Evolutionary conservation across 2,329 filamentous ascomycete genomes (phyloP).

Genomic region (Sarocladiaceae sp.): DNA sequence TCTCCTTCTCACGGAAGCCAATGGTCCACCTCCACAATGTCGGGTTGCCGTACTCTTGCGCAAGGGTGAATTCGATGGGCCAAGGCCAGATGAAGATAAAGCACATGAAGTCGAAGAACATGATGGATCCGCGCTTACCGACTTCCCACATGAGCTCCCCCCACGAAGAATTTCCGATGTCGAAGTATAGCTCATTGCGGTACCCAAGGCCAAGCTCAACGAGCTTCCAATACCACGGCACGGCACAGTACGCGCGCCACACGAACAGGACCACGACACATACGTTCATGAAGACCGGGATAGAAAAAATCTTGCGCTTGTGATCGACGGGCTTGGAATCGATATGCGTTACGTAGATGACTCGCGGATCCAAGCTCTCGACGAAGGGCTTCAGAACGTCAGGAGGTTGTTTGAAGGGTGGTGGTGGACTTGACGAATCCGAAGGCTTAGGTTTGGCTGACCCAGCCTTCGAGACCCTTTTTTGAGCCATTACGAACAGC

Average conservation of each 20-base stretch:
- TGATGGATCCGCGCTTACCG: conserved; percentile 54
- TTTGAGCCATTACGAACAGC: conserved; percentile 19
- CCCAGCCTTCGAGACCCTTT: conserved; percentile 29
- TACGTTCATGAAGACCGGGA: conserved; percentile 75
- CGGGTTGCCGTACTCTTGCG: conserved; percentile 55
- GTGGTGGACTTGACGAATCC: conserved; percentile 38
- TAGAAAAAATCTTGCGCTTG: conserved; percentile 78
- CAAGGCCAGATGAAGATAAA: conserved; percentile 66
- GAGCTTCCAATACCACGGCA: conserved; percentile 70
- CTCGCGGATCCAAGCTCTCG: conserved; percentile 57
- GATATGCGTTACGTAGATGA: conserved; percentile 82
- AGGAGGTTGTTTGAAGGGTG: conserved; percentile 66
- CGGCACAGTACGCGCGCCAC: conserved; percentile 64
- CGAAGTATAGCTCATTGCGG: conserved; percentile 62
- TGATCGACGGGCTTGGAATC: conserved; percentile 65
- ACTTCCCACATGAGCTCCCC: conserved; percentile 53
- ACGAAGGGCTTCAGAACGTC: conserved; percentile 62
- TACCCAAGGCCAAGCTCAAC: conserved; percentile 61
- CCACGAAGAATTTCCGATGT: conserved; percentile 53
- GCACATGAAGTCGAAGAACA: conserved; percentile 71
- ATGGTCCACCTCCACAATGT: conserved; percentile 67
- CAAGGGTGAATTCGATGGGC: conserved; percentile 69
- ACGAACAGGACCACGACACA: conserved; percentile 59
- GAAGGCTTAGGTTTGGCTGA: conserved; percentile 19
- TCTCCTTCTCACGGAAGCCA: conserved; percentile 75